A percentile compares a stretch with the other conserved stretches of the same genome.
Conservation (phyloP, 768 basidiomycete genomes). For the Kondoa malvinella region DNA sequence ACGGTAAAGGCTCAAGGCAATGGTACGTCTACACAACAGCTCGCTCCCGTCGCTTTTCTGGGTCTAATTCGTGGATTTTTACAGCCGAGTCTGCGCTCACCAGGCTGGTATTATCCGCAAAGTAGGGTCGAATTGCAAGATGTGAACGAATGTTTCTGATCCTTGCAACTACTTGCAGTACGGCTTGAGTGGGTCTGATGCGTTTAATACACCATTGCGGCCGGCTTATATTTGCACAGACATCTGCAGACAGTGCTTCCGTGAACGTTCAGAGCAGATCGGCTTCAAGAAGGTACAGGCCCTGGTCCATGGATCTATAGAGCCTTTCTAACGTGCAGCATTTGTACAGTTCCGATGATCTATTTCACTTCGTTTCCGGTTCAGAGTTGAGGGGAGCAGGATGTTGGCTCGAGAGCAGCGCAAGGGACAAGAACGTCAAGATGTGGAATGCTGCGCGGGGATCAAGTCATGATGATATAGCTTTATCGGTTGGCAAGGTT, state of each 20-base stretch:
- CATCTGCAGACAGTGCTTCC: slow-evolving; percentile 96
- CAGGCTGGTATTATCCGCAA: slow-evolving; percentile 96
- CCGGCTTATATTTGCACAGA: no score
- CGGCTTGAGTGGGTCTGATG: slow-evolving; percentile 43
- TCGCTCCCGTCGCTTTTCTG: no score
- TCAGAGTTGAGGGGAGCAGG: neutral
- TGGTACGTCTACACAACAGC: slow-evolving; percentile 67
- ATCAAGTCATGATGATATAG: no score
- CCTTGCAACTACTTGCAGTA: slow-evolving; percentile 34
- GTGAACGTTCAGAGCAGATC: slow-evolving; percentile 81
- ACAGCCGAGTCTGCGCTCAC: slow-evolving; percentile 85
- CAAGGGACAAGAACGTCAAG: no score
- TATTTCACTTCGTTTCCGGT: neutral
- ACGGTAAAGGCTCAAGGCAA: slow-evolving; percentile 84
- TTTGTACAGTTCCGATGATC: neutral
- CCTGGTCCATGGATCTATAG: slow-evolving; percentile 40
- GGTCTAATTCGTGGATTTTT: no score
- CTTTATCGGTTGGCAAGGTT: no score
- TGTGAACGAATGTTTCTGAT: neutral
- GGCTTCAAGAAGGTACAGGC: slow-evolving; percentile 92
- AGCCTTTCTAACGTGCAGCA: neutral
- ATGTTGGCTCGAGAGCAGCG: neutral
- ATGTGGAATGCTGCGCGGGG: no score
- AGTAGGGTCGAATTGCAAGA: neutral
- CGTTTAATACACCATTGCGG: neutral